Percentiles rank a stretch among this genome's conserved stretches.
These are phyloP conservation scores for Kwoniella botswanensis DNA, from an alignment of 768 basidiomycete genomes.

Conservation along the genomic window DNA sequence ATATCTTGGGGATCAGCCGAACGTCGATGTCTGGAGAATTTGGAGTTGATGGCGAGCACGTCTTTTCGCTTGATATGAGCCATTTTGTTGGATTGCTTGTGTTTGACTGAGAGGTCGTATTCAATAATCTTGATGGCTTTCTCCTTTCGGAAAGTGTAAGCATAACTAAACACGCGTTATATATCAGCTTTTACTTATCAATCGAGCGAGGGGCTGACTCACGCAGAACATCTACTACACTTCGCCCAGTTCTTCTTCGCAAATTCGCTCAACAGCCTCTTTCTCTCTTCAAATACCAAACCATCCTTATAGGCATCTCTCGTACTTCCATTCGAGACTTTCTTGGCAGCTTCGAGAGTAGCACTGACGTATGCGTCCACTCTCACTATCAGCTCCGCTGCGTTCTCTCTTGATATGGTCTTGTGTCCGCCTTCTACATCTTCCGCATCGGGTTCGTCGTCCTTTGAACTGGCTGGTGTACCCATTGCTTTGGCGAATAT, in stretches of 20 bases:
- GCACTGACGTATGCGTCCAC: constrained; percentile 48
- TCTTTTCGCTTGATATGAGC: constrained; percentile 71
- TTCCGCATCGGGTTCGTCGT: constrained; percentile 61
- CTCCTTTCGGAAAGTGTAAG: constrained; percentile 91
- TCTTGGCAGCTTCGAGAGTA: constrained; percentile 38
- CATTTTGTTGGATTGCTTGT: constrained; percentile 68
- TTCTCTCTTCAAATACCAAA: constrained; percentile 83
- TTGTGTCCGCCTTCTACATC: constrained; percentile 51
- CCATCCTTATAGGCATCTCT: constrained; percentile 90
- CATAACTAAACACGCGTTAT: constrained; percentile 62
- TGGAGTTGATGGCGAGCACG: constrained; percentile 63
- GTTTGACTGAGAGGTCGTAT: constrained; percentile 80
- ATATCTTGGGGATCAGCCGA: constrained; percentile 36
- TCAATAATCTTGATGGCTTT: constrained; percentile 93
- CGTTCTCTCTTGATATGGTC: constrained; percentile 44
- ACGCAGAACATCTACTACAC: constrained; percentile 82
- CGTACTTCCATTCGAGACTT: constrained; percentile 60
- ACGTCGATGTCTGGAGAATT: constrained; percentile 23
- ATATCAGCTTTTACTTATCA: constrained; percentile 8
- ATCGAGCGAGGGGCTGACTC: constrained; percentile 56
- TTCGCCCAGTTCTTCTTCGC: constrained; percentile 70
- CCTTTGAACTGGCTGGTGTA: constrained; percentile 35
- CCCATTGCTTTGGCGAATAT: constrained; percentile 61
- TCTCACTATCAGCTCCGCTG: constrained; percentile 48
- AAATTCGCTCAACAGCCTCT: constrained; percentile 80